Evolutionary conservation across 2,329 filamentous ascomycete genomes (phyloP).

Genomic region (Penicillium hordei): DNA sequence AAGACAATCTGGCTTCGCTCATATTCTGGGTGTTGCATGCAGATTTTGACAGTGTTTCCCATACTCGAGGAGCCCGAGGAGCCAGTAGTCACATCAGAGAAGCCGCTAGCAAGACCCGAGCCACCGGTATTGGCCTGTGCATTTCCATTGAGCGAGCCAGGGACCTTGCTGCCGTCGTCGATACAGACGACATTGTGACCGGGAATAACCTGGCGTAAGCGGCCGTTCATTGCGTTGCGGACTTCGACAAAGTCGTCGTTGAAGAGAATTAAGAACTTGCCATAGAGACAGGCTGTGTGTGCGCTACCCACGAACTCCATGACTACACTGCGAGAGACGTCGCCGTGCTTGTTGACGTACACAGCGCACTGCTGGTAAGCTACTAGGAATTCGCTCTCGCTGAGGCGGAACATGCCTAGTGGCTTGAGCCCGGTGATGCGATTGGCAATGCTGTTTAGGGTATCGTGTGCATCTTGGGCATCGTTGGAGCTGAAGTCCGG

Average conservation of each 20-base stretch:
- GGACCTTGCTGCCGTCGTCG: constrained; percentile 66
- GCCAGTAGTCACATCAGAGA: constrained; percentile 41
- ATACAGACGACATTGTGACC: constrained; percentile 86
- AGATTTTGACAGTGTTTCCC: constrained; percentile 82
- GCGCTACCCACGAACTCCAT: constrained; percentile 99
- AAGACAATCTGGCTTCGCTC: constrained; percentile 83
- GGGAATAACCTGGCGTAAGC: constrained; percentile 89
- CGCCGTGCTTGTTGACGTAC: constrained; percentile 97
- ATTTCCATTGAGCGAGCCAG: constrained; percentile 38
- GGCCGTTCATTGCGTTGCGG: constrained; percentile 91
- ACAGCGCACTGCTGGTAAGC: constrained; percentile 96
- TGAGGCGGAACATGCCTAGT: constrained; percentile 93
- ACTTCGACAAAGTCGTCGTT: constrained; percentile 97
- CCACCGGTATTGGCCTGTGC: constrained; percentile 34
- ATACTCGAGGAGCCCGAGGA: constrained; percentile 43
- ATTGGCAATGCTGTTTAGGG: constrained; percentile 79
- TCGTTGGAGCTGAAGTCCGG: constrained; percentile 68
- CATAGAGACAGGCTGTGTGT: constrained; percentile 81
- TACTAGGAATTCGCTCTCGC: constrained; percentile 86
- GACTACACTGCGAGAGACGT: constrained; percentile 88
- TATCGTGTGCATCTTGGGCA: constrained; percentile 56
- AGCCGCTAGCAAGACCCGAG: constrained; percentile 28
- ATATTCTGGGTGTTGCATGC: constrained; percentile 89
- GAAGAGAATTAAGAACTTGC: constrained; percentile 87
- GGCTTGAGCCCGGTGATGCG: constrained; percentile 81